phyloP scores from a whole-genome alignment of 2,329 filamentous ascomycete genomes.

The Neopestalotiopsis rosae region DNA sequence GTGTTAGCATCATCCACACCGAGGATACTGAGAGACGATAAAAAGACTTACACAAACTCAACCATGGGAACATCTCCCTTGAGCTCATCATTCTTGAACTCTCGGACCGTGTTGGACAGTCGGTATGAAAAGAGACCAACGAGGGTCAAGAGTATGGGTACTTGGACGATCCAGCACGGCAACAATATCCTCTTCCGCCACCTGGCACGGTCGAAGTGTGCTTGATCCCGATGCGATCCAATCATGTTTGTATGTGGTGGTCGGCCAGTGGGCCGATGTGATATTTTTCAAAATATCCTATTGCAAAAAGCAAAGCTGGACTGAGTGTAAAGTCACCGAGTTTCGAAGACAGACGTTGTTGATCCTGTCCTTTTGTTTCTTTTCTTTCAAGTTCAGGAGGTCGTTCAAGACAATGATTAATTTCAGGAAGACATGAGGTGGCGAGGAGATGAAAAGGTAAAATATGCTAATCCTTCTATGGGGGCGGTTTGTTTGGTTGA shows the following conservation, averaged over 20 bases:
- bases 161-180: constrained; percentile 56
- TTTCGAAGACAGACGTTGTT: background rate
- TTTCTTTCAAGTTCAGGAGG: background rate
- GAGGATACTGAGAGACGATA: background rate
- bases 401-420: background rate
- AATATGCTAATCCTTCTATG: background rate
- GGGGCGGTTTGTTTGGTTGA: background rate
- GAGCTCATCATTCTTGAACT: constrained; percentile 46
- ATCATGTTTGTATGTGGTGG: constrained; percentile 32
- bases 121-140: constrained; percentile 60
- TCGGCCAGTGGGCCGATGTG: background rate
- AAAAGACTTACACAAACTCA: constrained; percentile 54
- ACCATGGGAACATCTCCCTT: constrained; percentile 47
- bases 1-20: background rate
- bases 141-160: constrained; percentile 49
- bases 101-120: constrained; percentile 51
- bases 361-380: background rate
- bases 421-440: background rate
- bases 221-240: constrained; percentile 54
- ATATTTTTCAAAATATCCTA: background rate
- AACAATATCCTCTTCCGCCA: constrained; percentile 55
- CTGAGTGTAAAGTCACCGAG: background rate
- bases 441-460: background rate
- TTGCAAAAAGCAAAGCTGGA: background rate
- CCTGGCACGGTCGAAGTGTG: constrained; percentile 56